Evolutionary conservation across 1,284 basidiomycete genomes (phyloP).

Genomic region (Melampsora abietis-canadensis): DNA sequence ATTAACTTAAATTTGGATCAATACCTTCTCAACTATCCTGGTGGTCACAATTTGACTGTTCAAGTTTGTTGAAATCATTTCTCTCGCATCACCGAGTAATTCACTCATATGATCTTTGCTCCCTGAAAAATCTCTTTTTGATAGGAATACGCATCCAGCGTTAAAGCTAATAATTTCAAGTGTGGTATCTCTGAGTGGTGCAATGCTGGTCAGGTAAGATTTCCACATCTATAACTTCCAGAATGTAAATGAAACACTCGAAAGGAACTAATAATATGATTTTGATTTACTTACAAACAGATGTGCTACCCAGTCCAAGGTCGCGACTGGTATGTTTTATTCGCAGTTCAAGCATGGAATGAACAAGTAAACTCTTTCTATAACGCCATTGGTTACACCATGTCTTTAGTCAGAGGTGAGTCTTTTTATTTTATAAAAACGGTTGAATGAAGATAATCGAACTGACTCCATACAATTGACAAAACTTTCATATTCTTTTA

Average conservation of each 20-base stretch:
- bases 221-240: neutral
- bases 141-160: slow-evolving; percentile 24
- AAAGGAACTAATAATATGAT: neutral
- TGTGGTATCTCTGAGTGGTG: slow-evolving; percentile 39
- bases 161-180: slow-evolving; percentile 26
- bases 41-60: slow-evolving; percentile 32
- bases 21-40: slow-evolving; percentile 25
- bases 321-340: slow-evolving; percentile 38
- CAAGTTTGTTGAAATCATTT: neutral
- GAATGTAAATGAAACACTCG: neutral
- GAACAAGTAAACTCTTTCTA: slow-evolving; percentile 27
- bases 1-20: slow-evolving; percentile 20
- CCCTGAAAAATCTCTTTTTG: neutral
- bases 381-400: slow-evolving; percentile 19
- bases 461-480: neutral
- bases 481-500: neutral
- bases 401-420: slow-evolving; percentile 35
- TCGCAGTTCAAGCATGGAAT: slow-evolving; percentile 35
- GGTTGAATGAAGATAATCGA: neutral
- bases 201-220: slow-evolving; percentile 32
- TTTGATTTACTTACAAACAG: neutral
- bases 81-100: neutral
- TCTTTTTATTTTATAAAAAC: neutral
- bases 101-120: neutral
- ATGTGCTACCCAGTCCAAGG: slow-evolving; percentile 33